Evolutionary conservation across 1,284 basidiomycete species (phyloP).

Genomic region (Xerocomus cyaneibrunnescens): DNA sequence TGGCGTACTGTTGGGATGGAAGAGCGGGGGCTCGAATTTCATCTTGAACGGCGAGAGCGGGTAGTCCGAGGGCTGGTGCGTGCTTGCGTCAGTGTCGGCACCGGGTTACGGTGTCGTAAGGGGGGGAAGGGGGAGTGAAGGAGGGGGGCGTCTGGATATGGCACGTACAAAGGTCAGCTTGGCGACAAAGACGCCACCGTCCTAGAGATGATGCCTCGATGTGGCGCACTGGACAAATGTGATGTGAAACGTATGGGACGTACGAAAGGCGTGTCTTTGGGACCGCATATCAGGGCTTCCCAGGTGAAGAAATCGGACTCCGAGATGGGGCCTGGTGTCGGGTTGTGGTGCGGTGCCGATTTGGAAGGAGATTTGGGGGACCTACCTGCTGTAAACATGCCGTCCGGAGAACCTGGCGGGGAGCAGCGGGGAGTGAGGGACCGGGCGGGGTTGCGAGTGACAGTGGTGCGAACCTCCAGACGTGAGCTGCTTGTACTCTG

Average conservation of each 20-base stretch:
- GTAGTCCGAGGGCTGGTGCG: constrained; percentile 79
- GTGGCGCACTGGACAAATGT: neutral
- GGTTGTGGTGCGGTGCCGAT: constrained; percentile 1
- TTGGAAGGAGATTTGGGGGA: neutral
- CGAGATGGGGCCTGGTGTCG: constrained; percentile 71
- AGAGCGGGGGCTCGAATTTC: constrained; percentile 95
- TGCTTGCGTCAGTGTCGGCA: neutral
- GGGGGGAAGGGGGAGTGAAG: neutral
- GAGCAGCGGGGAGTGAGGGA: neutral
- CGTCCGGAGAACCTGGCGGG: constrained; percentile 74
- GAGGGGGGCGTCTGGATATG: neutral
- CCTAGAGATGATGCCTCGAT: constrained; percentile 45
- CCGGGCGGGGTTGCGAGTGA: neutral
- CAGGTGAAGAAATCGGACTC: constrained; percentile 98
- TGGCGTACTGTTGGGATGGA: constrained; percentile 90
- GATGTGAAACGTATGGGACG: constrained; percentile 9
- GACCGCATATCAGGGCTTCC: constrained; percentile 96
- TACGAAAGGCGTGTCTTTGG: constrained; percentile 96
- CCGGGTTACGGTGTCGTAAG: neutral
- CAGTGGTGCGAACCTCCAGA: constrained; percentile 46
- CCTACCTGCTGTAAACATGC: constrained; percentile 90
- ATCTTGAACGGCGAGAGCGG: constrained; percentile 97
- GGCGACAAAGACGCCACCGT: constrained; percentile 95
- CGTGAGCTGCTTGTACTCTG: constrained; percentile 89
- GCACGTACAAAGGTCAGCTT: constrained; percentile 83